Percentiles rank a stretch among this genome's conserved stretches.
Conservation (phyloP, 73 alveolate genomes). For the Tetrahymena thermophila region DNA sequence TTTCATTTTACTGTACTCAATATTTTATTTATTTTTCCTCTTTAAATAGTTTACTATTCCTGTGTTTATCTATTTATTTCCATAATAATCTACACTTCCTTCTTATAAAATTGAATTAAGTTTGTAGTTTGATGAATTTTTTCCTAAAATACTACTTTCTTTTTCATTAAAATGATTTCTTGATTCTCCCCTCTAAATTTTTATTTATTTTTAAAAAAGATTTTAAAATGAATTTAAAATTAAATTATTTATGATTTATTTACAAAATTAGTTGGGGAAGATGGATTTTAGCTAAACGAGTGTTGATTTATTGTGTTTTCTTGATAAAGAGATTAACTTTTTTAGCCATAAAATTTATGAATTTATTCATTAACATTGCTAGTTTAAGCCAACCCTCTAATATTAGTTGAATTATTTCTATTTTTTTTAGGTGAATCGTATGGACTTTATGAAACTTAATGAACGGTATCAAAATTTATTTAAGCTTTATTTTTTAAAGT, state of each 20-base stretch:
- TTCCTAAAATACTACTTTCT: neutral
- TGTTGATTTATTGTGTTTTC: neutral
- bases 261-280: neutral
- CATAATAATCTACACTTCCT: neutral
- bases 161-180: neutral
- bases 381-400: neutral
- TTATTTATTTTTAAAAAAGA: neutral
- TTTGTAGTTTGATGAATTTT: neutral
- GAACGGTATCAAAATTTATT: neutral
- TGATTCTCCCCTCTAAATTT: neutral
- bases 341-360: neutral
- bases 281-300: neutral
- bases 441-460: neutral
- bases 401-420: neutral
- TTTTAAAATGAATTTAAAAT: neutral
- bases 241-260: neutral
- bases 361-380: neutral
- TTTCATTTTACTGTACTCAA: neutral
- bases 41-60: neutral
- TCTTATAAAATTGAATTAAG: neutral
- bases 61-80: neutral
- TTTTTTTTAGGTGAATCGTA: neutral
- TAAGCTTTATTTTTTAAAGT: neutral
- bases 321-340: neutral
- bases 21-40: neutral